These are phyloP conservation scores for Verticillium albo-atrum DNA, from an alignment of 2,329 filamentous ascomycete species.

Conservation along the genomic window DNA sequence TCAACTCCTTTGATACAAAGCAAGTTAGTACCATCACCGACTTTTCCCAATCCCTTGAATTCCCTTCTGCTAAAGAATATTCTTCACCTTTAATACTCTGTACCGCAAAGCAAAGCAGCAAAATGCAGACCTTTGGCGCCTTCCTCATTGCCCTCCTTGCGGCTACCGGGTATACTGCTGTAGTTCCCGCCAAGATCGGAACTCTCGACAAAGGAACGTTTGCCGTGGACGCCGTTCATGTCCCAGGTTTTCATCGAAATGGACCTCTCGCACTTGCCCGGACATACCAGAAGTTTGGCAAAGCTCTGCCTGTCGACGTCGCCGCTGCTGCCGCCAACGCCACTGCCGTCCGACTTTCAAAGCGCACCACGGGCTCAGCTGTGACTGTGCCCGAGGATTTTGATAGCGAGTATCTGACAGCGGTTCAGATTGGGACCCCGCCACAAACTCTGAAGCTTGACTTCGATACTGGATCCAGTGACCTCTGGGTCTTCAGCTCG, in stretches of 20 bases:
- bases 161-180: not conserved
- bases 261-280: constrained; percentile 29
- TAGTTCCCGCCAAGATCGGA: not conserved
- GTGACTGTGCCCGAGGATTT: constrained; percentile 18
- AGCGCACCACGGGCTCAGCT: constrained; percentile 24
- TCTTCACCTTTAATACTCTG: not conserved
- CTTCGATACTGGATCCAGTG: constrained; percentile 42
- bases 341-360: constrained; percentile 9
- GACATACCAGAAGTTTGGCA: constrained; percentile 32
- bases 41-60: not conserved
- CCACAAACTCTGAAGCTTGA: constrained; percentile 36
- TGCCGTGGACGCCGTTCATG: not conserved
- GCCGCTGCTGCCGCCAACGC: constrained; percentile 14
- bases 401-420: constrained; percentile 33
- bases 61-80: not conserved
- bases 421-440: constrained; percentile 37
- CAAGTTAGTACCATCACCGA: not conserved
- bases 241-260: constrained; percentile 6
- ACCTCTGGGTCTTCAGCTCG: constrained; percentile 31
- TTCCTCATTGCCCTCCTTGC: not conserved
- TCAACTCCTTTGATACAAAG: no score
- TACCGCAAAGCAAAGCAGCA: not conserved
- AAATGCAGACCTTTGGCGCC: not conserved
- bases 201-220: not conserved
- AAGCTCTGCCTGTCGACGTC: constrained; percentile 24